Conservation (phyloP, 2,329 filamentous ascomycete genomes). For the Hypoxylon sp. region DNA sequence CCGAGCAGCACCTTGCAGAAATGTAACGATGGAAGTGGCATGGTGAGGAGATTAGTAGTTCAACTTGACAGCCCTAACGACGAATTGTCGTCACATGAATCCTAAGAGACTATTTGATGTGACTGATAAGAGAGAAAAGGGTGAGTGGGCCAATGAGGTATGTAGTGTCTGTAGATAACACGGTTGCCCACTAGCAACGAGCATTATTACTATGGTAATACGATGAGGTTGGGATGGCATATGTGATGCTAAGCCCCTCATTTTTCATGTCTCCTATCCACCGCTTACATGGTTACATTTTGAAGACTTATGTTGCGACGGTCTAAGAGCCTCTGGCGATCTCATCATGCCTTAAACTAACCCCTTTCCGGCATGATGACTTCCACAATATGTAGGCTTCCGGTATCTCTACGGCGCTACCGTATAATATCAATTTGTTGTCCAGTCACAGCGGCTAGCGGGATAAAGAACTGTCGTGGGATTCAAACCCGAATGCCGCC, state of each 20-base stretch:
- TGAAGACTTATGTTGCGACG: slow-evolving; percentile 19
- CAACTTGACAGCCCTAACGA: neutral
- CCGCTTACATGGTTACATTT: slow-evolving; percentile 27
- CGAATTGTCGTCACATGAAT: slow-evolving; percentile 26
- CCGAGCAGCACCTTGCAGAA: slow-evolving; percentile 3
- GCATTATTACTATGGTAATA: neutral
- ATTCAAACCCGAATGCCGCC: slow-evolving; percentile 17
- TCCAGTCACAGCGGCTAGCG: slow-evolving; percentile 23
- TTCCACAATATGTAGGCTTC: slow-evolving; percentile 20
- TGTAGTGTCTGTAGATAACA: neutral
- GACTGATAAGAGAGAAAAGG: slow-evolving; percentile 24
- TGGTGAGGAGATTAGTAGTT: slow-evolving; percentile 8
- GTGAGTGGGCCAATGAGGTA: slow-evolving; percentile 16
- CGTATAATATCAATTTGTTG: slow-evolving; percentile 4
- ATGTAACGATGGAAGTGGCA: neutral
- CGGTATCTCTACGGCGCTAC: slow-evolving; percentile 25
- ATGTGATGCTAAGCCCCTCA: slow-evolving; percentile 23
- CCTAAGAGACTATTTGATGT: slow-evolving; percentile 7
- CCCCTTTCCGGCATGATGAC: slow-evolving; percentile 25
- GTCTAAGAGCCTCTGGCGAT: slow-evolving; percentile 41
- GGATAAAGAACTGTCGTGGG: slow-evolving; percentile 32
- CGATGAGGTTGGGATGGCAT: neutral
- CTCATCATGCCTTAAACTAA: slow-evolving; percentile 41
- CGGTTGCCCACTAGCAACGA: slow-evolving; percentile 6
- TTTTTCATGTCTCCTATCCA: slow-evolving; percentile 21